A percentile compares a stretch with the other conserved stretches of the same genome.
phyloP scores from a whole-genome alignment of 2,329 filamentous ascomycete species.

The Hymenoscyphus repandus region DNA sequence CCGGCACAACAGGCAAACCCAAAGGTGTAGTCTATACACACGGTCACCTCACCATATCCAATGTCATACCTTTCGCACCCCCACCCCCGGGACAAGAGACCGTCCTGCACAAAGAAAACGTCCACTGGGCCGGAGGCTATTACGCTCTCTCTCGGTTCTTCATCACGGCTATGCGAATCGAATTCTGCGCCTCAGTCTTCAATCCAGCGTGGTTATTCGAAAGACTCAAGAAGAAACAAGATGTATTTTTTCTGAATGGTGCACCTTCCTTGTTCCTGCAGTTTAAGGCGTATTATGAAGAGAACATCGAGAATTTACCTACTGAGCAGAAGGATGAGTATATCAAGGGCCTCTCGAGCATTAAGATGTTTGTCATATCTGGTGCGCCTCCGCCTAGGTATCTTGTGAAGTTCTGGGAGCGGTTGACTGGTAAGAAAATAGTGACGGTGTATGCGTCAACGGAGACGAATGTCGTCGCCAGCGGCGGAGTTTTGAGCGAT shows the following conservation, averaged over 20 bases:
- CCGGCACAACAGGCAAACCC: neutral
- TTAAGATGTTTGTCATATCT: no score
- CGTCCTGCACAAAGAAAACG: neutral
- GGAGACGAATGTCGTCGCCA: neutral
- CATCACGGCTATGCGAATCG: neutral
- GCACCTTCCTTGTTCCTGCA: neutral
- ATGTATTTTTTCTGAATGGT: neutral
- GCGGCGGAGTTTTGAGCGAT: neutral
- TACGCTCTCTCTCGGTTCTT: neutral
- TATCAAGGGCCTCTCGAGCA: no score
- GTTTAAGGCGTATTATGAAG: neutral
- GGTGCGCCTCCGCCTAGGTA: neutral
- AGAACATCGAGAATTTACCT: neutral
- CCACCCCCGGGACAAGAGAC: neutral
- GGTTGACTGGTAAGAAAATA: neutral
- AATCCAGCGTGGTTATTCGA: neutral
- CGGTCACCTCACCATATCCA: neutral
- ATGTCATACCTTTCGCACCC: neutral
- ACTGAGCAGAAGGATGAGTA: no score
- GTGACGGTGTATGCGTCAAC: neutral
- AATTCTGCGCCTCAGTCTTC: neutral
- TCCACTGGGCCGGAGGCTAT: neutral
- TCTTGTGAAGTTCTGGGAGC: neutral
- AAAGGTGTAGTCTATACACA: neutral
- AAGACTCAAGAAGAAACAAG: neutral